Evolutionary conservation across 2,329 filamentous ascomycete species (phyloP).

Genomic region (Colletotrichum caudatum): DNA sequence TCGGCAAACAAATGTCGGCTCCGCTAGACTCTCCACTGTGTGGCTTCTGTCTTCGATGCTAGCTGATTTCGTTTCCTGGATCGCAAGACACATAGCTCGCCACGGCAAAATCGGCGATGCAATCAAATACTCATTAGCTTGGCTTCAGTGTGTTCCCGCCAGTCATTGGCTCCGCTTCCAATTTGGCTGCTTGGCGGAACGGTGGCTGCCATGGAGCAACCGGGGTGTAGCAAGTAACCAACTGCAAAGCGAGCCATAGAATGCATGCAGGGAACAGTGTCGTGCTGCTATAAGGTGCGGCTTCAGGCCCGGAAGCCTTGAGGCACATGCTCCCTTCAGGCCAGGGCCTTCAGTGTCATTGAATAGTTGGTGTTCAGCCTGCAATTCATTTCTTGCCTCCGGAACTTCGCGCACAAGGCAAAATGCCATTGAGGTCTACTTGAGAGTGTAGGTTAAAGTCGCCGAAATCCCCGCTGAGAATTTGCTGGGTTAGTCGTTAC

Average conservation of each 20-base stretch:
- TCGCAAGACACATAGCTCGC: neutral
- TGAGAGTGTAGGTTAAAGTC: neutral
- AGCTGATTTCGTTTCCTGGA: neutral
- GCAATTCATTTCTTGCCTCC: constrained; percentile 6
- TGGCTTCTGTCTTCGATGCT: neutral
- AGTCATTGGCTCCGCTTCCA: neutral
- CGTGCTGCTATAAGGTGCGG: constrained; percentile 30
- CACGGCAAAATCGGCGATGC: neutral
- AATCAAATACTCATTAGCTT: neutral
- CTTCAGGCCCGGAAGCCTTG: neutral
- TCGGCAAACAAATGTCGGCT: constrained; percentile 11
- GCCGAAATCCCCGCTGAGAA: neutral
- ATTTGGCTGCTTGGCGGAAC: constrained; percentile 1
- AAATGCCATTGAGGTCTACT: constrained; percentile 7
- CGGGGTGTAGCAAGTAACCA: neutral
- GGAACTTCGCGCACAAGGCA: neutral
- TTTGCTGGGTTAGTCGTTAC: neutral
- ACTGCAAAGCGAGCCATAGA: constrained; percentile 17
- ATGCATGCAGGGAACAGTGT: constrained; percentile 8
- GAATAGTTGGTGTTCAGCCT: constrained; percentile 10
- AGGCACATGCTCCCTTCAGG: constrained; percentile 13
- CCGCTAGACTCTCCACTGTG: constrained; percentile 34
- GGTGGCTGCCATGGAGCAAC: constrained; percentile 4
- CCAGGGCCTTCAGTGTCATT: neutral
- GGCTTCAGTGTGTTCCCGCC: neutral